phyloP scores from a whole-genome alignment of 2,329 filamentous ascomycete species.

The Verticillium longisporum region DNA sequence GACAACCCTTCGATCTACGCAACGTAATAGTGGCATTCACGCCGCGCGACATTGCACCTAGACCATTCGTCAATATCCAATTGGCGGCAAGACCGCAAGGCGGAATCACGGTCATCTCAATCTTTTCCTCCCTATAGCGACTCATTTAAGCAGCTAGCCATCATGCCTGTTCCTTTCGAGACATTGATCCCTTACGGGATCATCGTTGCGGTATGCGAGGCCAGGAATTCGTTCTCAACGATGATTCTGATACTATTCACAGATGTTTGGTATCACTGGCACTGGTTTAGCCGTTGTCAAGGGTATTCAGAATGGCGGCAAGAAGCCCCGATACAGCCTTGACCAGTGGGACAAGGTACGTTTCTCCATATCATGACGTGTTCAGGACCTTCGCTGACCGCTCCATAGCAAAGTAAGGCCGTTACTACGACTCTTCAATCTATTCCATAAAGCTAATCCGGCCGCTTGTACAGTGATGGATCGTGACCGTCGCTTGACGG shows the following conservation, averaged over 20 bases:
- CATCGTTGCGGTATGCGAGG: conserved; percentile 48
- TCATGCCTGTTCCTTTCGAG: conserved; percentile 60
- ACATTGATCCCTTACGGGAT: conserved; percentile 58
- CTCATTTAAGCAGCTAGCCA: conserved; percentile 10
- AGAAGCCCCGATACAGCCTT: conserved; percentile 51
- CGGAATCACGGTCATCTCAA: background rate
- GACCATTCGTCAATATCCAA: background rate
- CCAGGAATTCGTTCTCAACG: background rate
- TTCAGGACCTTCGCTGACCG: conserved; percentile 17
- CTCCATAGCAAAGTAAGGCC: conserved; percentile 46
- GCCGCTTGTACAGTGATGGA: conserved; percentile 50
- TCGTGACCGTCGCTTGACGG: conserved; percentile 55
- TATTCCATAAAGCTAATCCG: conserved; percentile 1
- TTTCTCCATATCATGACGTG: conserved; percentile 1
- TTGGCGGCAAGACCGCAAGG: background rate
- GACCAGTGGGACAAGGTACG: conserved; percentile 59
- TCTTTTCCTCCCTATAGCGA: background rate
- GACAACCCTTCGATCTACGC: background rate
- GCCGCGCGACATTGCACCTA: background rate
- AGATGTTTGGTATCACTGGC: conserved; percentile 60
- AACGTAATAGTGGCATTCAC: background rate
- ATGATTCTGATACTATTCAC: conserved; percentile 1
- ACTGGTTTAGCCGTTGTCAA: conserved; percentile 50
- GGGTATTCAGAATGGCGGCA: conserved; percentile 53
- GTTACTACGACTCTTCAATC: conserved; percentile 1